A percentile compares a stretch with the other conserved stretches of the same genome.
phyloP scores from a whole-genome alignment of 306 rosid genomes.

The Oemleria cerasiformis region DNA sequence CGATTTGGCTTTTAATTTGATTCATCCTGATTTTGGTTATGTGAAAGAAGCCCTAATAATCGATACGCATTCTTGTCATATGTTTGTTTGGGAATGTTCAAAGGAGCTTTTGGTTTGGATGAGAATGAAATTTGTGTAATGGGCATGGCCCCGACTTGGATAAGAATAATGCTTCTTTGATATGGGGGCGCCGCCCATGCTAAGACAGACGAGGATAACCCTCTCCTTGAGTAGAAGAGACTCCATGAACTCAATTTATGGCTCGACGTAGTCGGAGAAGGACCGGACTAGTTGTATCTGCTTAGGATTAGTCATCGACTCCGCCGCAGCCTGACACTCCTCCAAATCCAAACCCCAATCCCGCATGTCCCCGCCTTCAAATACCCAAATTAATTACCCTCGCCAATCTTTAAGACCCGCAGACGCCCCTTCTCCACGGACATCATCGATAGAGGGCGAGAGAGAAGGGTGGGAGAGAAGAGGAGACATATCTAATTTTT shows the following conservation, averaged over 20 bases:
- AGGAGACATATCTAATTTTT: no score
- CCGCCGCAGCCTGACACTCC: no score
- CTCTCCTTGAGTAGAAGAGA: conserved; percentile 26
- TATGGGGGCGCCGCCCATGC: conserved; percentile 37
- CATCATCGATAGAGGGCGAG: no score
- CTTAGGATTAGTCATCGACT: no score
- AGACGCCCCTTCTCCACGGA: no score
- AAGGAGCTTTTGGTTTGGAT: conserved; percentile 46
- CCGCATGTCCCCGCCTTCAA: no score
- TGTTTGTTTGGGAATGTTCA: conserved; percentile 84
- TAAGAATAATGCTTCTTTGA: conserved; percentile 34
- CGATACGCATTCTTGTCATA: conserved; percentile 80
- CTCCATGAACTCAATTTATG: conserved; percentile 32
- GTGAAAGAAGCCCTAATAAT: conserved; percentile 63
- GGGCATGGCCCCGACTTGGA: conserved; percentile 37
- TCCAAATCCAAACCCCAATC: no score
- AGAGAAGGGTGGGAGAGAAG: no score
- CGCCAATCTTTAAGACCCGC: no score
- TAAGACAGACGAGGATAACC: conserved; percentile 43
- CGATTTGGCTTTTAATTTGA: conserved; percentile 68
- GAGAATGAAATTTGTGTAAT: conserved; percentile 28
- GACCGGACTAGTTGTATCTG: no score
- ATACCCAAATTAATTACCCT: no score
- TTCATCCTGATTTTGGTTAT: conserved; percentile 62
- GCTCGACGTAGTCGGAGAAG: no score